Evolutionary conservation across 1,139 yeast species (phyloP), one percentile per base, ranked within the genome.

Genomic region (Sugiyamaella xylanicola): DNA sequence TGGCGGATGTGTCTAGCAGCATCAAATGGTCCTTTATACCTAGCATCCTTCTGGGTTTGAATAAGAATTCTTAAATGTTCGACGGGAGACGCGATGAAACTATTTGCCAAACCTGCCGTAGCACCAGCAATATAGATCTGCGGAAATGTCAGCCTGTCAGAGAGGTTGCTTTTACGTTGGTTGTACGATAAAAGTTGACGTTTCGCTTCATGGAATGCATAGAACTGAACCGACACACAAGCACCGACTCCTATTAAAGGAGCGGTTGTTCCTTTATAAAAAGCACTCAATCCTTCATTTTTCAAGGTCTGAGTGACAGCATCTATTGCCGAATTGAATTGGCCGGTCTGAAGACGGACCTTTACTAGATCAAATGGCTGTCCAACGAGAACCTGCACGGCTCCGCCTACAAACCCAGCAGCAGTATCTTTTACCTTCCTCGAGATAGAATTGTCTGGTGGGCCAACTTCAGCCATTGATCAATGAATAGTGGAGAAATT

Each of bases 101-200:
- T 77, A 62, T 87, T 87, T 9, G 86, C 86, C 1, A 86, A 69
- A n/a, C 95, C 95, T 0, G 95, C 92, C 59, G 77, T 72, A 0
- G 91, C 90, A 20, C 95, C 95, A 2, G 90, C 84, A 13, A 83
- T 59, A 67, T 86, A 87, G 43, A 85, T 83, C 61, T 86, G 89
- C 1, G 82, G 80, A 44, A 81, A 73, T 44, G 79, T 79, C 56
- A 85, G 70, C 1, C 39, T 43, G 17, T 21, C n/a, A 21, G 32
- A 22, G 11, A 49, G 39, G 17, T 32, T 16, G 35, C 36, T 46
- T 74, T 74, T 21, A 70, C 72, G 3, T 63, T 56, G 51, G 29
- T 59, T 63, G 50, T 52, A 55, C 3, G 62, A 55, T 21, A 61
- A 66, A 8, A 86, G 64, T 65, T 82, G 87, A 59, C 95, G 74